Base-by-base conservation (phyloP, 1,139 yeast species). In the Fermentozyma sake region DNA sequence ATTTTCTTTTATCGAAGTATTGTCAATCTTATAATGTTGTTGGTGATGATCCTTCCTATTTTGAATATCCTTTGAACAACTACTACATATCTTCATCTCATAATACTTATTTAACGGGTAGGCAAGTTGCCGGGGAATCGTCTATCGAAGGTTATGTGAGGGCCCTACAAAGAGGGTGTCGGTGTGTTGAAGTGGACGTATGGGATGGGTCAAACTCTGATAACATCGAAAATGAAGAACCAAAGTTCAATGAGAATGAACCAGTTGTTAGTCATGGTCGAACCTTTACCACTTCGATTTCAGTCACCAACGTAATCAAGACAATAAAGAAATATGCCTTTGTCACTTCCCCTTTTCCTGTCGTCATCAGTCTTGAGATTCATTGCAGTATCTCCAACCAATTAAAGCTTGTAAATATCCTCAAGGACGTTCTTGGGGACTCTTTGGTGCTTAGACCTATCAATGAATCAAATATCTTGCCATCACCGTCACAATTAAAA, bases 251-350 rank as follows among this genome's bases (percentile, higher is more conserved):
- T 12, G 19, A 20, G 10, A 44, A 38, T 6, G 86, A 80, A 3
- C 98, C 98, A 0, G 73, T 85, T 0, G 96, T 93, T 0, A 81
- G 83, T 20, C 99, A 93, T 55, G 98, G 98, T 0, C 61, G 79
- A 29, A 72, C 95, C 1, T 74, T 91, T 35, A 86, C 97, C 0
- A 66, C 81, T 0, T 72, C 87, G 0, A 75, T 91, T 14, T 73
- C 78, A 1, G 69, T 91, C 26, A 54, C 61, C 12, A 79, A 80
- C 39, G 97, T 89, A 2, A 56, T 87, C 9, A 72, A 69, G 25
- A 74, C 87, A 0, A 74, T 91, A 8, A 72, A 79, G 38, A 81
- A 85, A 48, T 86, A 85, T 55, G 95, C 95, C 0, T 93, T 93
- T 52, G 76, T 83, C 12, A 63, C 86, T 0, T 74, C 95, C 0